These are phyloP conservation scores for Carex arenaria DNA, from an alignment of 202 grass and related monocot species.

Conservation along the genomic window DNA sequence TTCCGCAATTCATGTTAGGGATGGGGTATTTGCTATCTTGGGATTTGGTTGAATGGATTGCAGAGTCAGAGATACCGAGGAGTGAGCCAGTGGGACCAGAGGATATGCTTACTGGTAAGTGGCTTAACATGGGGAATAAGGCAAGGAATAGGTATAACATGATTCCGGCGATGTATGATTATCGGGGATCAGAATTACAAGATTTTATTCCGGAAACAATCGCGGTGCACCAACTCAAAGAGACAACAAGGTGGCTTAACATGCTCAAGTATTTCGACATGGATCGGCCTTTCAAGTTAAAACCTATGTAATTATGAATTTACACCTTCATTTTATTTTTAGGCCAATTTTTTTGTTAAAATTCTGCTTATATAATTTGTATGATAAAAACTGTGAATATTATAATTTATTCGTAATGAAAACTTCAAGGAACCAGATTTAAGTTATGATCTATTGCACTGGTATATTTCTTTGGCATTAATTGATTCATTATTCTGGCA, in stretches of 20 bases:
- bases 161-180: constrained; percentile 71
- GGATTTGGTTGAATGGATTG: constrained; percentile 80
- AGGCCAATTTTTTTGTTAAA: neutral
- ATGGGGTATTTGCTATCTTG: constrained; percentile 72
- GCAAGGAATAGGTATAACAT: constrained; percentile 64
- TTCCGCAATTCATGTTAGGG: constrained; percentile 62
- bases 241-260: constrained; percentile 41
- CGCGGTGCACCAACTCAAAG: constrained; percentile 77
- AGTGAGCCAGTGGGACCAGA: constrained; percentile 34
- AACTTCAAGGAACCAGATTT: neutral
- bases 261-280: constrained; percentile 59
- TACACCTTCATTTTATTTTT: neutral
- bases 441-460: too few species aligned
- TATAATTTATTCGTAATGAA: neutral
- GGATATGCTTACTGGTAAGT: constrained; percentile 60
- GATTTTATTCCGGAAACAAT: constrained; percentile 56
- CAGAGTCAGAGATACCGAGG: constrained; percentile 46
- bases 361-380: neutral
- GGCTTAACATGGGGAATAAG: constrained; percentile 55
- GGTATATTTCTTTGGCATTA: too few species aligned
- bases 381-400: neutral
- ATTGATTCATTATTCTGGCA: too few species aligned
- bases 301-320: neutral
- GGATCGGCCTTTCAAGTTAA: neutral
- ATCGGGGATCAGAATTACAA: constrained; percentile 25